Evolutionary conservation across 495 filamentous ascomycete species (phyloP), one percentile per base, ranked within the genome.

Genomic region (Penicillium ucsense): DNA sequence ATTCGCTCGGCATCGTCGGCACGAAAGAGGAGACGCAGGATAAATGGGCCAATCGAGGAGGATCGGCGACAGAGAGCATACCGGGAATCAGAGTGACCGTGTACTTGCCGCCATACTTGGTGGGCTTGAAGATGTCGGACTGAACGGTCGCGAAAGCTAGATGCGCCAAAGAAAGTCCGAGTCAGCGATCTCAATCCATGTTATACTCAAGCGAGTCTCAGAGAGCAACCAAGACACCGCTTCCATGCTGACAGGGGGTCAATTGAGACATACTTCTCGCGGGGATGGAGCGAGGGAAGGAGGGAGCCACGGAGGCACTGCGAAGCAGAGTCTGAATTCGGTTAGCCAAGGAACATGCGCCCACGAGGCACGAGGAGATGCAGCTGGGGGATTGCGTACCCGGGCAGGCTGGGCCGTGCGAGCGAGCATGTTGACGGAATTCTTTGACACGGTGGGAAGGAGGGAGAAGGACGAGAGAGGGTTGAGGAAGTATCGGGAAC

Each of bases 91-190:
- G 79, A 45, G 94, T 96, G 56, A 95, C 90, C 11, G 94, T 97
- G 80, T 97, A 97, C 75, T 97, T 98, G 66, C 92, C 89, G 57
- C 92, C 92, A 72, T 91, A 97, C 73, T 97, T 98, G 61, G 92
- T 95, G 47, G 92, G 92, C 78, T 94, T 92, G 81, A 95, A 94
- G 64, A 94, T 86, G 63, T 95, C 89, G 54, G 82, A 79, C 69
- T 86, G 80, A 47, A 94, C 73, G 36, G 83, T 91, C 52, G 89
- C 89, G 57, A 84, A 73, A 41, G 73, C 74, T 76, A 46, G 42
- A 42, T 42, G 46, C 46, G 43, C 31, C 9, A 20, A 31, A 56
- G 30, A 45, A 36, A 45, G 36, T 4, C 10, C 10, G 10, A 5
- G 51, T 64, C 53, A 62, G 54, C 42, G n/a, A 46, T 31, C n/a